Evolutionary conservation across 495 filamentous ascomycete genomes (phyloP), one percentile per base, ranked within the genome.

Genomic region (Xylaria flabelliformis): DNA sequence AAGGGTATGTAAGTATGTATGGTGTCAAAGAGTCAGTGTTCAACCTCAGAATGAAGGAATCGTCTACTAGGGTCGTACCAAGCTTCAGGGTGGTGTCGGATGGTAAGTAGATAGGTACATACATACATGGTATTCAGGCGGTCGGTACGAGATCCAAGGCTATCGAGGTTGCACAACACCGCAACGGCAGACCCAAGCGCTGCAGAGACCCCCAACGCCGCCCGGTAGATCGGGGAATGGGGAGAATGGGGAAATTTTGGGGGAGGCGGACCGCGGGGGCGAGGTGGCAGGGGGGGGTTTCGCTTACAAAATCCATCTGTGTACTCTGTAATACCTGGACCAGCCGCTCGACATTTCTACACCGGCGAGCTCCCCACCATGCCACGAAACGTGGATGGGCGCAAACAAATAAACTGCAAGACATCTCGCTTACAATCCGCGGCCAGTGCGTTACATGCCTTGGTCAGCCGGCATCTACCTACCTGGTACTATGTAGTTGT

Each of bases 151-250:
- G 48, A 48, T 32, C 44, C 65, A 64, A 21, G 34, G 61, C 61
- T 66, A 44, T 42, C 34, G 53, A 32, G 34, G 63, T 67, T 46
- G 50, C 51, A 61, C 68, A 70, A 53, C 56, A 50, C 68, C 36
- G 67, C 44, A 72, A 46, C 70, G 51, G 70, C 41, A 66, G 39
- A 15, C 62, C 44, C 61, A 56, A 29, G 62, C 62, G 42, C 24
- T 71, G 63, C 70, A 72, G 46, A 58, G 17, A 61, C 13, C 21
- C 70, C 36, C 21, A 34, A 36, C 44, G 48, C 29, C 46, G 61
- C 61, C 61, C 62, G 62, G 69, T 53, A 67, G 61, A 61, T 72
- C 63, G 70, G 70, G 42, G 50, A 51, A 50, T 62, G 46, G 69
- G 56, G 53, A 26, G 41, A 26, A 62, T 29, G 53, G 53, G 67